These are phyloP conservation scores for Tetrastigma voinierianum DNA, from an alignment of 164 flowering plant species.

Conservation along the genomic window DNA sequence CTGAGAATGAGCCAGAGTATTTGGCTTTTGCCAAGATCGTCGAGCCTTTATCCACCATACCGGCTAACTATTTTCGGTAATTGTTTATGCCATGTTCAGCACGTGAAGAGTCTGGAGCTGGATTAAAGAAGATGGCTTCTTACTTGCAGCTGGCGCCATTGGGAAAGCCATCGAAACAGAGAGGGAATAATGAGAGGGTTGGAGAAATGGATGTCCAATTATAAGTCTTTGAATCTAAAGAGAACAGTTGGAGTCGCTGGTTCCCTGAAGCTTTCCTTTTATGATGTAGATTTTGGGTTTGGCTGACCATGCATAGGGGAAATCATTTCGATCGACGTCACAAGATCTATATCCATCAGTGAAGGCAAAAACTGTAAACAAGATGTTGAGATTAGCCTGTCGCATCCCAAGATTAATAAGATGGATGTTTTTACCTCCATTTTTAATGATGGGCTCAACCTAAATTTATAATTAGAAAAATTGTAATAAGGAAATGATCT, in stretches of 20 bases:
- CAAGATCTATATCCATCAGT: conserved; percentile 5
- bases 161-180: conserved; percentile 19
- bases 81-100: conserved; percentile 21
- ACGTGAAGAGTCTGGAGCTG: conserved; percentile 11
- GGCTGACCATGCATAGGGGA: conserved; percentile 16
- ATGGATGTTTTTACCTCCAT: conserved; percentile 15
- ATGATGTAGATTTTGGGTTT: conserved; percentile 16
- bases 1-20: not conserved
- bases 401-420: not conserved
- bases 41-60: conserved; percentile 31
- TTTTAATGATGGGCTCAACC: too few relatives aligned
- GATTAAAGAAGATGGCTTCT: conserved; percentile 28
- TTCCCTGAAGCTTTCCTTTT: conserved; percentile 9
- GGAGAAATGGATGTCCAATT: conserved; percentile 15
- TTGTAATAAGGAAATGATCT: too few relatives aligned
- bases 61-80: conserved; percentile 51
- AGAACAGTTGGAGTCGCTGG: conserved; percentile 18
- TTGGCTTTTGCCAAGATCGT: conserved; percentile 27
- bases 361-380: conserved; percentile 14
- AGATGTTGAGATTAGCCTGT: conserved; percentile 17
- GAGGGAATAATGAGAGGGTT: conserved; percentile 17
- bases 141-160: conserved; percentile 24
- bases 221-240: too few relatives aligned
- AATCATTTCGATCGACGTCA: conserved; percentile 13
- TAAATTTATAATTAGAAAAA: too few relatives aligned